Evolutionary conservation across 805 yeast genomes (phyloP).

Genomic region (Hanseniaspora occidentalis): DNA sequence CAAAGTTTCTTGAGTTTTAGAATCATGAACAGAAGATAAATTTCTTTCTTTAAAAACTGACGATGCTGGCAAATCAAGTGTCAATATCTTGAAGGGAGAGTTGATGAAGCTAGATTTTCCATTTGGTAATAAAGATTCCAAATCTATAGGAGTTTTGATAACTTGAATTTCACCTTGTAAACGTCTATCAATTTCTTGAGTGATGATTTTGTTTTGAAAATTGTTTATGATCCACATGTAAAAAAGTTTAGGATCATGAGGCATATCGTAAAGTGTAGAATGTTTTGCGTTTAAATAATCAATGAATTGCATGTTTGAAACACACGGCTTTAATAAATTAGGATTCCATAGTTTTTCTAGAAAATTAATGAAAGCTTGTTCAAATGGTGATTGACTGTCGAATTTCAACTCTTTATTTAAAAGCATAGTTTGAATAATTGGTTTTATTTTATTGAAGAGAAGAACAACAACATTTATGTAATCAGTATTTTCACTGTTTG

Average conservation of each 20-base stretch:
- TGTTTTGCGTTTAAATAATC: slow-evolving; percentile 35
- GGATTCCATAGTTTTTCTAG: slow-evolving; percentile 55
- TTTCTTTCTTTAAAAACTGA: slow-evolving; percentile 43
- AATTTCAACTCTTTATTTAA: slow-evolving; percentile 39
- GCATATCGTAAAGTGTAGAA: slow-evolving; percentile 29
- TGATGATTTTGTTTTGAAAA: slow-evolving; percentile 24
- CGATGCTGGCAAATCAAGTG: slow-evolving; percentile 46
- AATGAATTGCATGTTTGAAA: slow-evolving; percentile 56
- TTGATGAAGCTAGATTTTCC: slow-evolving; percentile 4
- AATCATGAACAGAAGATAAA: slow-evolving; percentile 37
- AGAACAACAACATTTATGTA: slow-evolving; percentile 21
- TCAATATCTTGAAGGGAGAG: slow-evolving; percentile 38
- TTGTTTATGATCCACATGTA: slow-evolving; percentile 47
- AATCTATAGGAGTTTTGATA: slow-evolving; percentile 19
- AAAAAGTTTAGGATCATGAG: slow-evolving; percentile 43
- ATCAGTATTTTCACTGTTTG: slow-evolving; percentile 9
- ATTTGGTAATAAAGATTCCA: slow-evolving; percentile 3
- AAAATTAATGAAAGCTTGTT: slow-evolving; percentile 32
- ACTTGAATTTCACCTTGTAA: slow-evolving; percentile 42
- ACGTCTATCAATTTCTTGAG: slow-evolving; percentile 18
- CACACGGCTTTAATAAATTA: slow-evolving; percentile 42
- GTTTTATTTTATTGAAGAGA: slow-evolving; percentile 29
- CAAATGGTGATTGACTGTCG: slow-evolving; percentile 32
- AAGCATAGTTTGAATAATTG: slow-evolving; percentile 56
- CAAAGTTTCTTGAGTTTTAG: slow-evolving; percentile 33